These are phyloP conservation scores for Myrica gale DNA, from an alignment of 306 rosid genomes.

Conservation along the genomic window DNA sequence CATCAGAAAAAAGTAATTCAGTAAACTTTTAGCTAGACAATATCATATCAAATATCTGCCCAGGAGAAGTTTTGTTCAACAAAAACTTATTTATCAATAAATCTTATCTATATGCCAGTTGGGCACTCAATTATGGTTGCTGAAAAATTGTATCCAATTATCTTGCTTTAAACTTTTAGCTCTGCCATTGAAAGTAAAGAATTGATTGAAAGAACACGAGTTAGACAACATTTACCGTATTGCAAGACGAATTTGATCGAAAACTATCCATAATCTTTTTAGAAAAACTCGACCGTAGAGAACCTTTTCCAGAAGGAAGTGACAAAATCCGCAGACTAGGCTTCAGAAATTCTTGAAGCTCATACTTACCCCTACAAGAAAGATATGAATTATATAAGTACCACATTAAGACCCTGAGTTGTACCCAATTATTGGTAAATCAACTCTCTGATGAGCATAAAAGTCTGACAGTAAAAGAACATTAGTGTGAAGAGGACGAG, in stretches of 20 bases:
- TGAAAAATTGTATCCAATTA: slow-evolving; percentile 5
- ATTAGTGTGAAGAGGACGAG: background rate
- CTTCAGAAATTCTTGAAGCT: slow-evolving; percentile 83
- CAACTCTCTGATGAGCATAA: background rate
- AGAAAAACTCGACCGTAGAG: slow-evolving; percentile 54
- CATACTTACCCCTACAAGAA: slow-evolving; percentile 78
- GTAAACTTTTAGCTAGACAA: background rate
- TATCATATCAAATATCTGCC: background rate
- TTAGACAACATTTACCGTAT: slow-evolving; percentile 47
- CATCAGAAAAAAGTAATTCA: slow-evolving; percentile 29
- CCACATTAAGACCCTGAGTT: slow-evolving; percentile 18
- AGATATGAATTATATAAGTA: slow-evolving; percentile 25
- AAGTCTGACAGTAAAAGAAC: background rate
- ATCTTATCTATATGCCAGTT: slow-evolving; percentile 23
- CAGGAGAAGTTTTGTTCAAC: slow-evolving; percentile 13
- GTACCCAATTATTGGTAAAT: slow-evolving; percentile 7
- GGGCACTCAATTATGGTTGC: slow-evolving; percentile 12
- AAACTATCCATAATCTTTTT: slow-evolving; percentile 53
- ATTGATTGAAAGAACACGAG: slow-evolving; percentile 23
- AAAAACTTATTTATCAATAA: slow-evolving; percentile 11
- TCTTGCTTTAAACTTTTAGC: slow-evolving; percentile 4
- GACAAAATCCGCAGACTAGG: slow-evolving; percentile 90
- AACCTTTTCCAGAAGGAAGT: slow-evolving; percentile 43
- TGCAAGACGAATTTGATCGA: slow-evolving; percentile 47
- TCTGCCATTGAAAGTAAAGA: slow-evolving; percentile 20